Base-by-base conservation (phyloP, 257 asterid species). In the Coffea canephora region DNA sequence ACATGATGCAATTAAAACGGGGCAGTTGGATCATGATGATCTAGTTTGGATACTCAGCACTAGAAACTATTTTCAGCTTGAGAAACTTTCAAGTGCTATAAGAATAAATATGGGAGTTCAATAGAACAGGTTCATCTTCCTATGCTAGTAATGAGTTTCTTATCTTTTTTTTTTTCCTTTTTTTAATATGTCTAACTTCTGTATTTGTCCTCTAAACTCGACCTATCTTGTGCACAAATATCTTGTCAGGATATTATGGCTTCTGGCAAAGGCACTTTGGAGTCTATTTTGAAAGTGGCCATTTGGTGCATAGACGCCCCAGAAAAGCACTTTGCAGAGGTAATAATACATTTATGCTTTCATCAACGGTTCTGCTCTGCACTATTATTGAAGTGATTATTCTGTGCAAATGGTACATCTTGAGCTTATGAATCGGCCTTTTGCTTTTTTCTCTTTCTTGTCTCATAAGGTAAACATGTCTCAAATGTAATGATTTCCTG, bases 41-140 rank as follows among this genome's bases (percentile, higher is more conserved):
- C 80, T 93, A 8, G 19, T 90, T 55, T 79, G 73, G 80, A 80
- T 93, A 74, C 86, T 93, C 73, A 85, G 91, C 77, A 87, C 88
- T 0, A 89, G 97, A 88, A 93, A 90, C 75, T 43, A 84, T 19
- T 85, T 80, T 82, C 94, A 93, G 85, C 97, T 93, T 69, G 76
- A 83, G 84, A 88, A 79, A 91, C 97, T 62, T 93, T 93, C 86
- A 73, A 82, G 85, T 73, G 73, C 39, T 91, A 93, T 87, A 83
- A 69, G 74, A 87, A 89, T 66, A 75, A 50, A 66, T 93, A 85
- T 48, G 93, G 95, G 76, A 85, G 81, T 78, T 82, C 90, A 77
- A 85, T 91, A 43, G 90, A 90, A 68, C 83, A 87, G 93, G 97
- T 91, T 82, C 31, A 45, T 67, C 19, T 55, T 41, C 15, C 36